Evolutionary conservation across 2,329 filamentous ascomycete species (phyloP).

Genomic region (Didymella pinodella): DNA sequence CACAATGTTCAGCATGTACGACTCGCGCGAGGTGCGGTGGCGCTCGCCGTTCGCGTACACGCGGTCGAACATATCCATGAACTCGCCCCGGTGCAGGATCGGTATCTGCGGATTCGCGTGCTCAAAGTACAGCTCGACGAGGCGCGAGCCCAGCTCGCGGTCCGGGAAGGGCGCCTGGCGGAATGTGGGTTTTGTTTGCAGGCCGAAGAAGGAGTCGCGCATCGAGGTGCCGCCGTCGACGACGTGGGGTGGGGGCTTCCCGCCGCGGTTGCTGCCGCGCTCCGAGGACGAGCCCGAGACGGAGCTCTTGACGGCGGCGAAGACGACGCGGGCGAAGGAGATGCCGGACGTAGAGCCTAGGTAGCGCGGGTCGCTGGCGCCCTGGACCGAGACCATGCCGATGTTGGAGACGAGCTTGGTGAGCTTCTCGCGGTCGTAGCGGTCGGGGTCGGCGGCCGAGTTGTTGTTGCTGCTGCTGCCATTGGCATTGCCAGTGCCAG

Average conservation of each 20-base stretch:
- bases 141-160: slow-evolving; percentile 72
- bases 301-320: slow-evolving; percentile 87
- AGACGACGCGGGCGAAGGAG: slow-evolving; percentile 92
- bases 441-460: too few relatives aligned
- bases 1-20: slow-evolving; percentile 97
- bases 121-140: slow-evolving; percentile 90
- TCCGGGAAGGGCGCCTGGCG: slow-evolving; percentile 85
- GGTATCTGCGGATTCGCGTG: slow-evolving; percentile 96
- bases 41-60: slow-evolving; percentile 76
- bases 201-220: slow-evolving; percentile 95
- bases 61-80: slow-evolving; percentile 85
- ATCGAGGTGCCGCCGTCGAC: slow-evolving; percentile 76
- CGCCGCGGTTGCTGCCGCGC: slow-evolving; percentile 67
- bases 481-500: too few relatives aligned
- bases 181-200: slow-evolving; percentile 89
- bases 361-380: slow-evolving; percentile 79
- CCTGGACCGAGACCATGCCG: slow-evolving; percentile 79
- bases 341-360: slow-evolving; percentile 88
- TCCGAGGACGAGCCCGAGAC: slow-evolving; percentile 65
- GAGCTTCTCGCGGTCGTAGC: slow-evolving; percentile 66
- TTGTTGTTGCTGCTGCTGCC: too few relatives aligned
- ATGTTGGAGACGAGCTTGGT: slow-evolving; percentile 74
- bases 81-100: slow-evolving; percentile 86
- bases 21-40: slow-evolving; percentile 75
- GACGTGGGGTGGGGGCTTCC: slow-evolving; percentile 57